These are phyloP conservation scores for Diaporthe velutina DNA, from an alignment of 2,329 filamentous ascomycete genomes.

Conservation along the genomic window DNA sequence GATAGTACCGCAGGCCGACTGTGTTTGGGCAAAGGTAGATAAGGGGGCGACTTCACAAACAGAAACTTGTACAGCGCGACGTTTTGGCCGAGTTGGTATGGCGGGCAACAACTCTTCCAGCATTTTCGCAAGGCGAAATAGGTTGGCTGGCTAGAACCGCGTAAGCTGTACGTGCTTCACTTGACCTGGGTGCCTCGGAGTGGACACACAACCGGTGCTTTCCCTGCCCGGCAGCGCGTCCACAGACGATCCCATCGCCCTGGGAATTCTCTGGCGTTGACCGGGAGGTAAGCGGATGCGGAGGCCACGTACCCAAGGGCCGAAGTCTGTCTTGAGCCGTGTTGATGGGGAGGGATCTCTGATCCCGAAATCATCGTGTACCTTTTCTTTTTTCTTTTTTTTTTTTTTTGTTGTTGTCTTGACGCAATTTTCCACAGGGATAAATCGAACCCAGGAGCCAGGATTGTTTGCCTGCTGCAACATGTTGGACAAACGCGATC, in stretches of 20 bases:
- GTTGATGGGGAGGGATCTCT: conserved; percentile 6
- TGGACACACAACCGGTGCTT: conserved; percentile 2
- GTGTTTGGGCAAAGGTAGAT: background rate
- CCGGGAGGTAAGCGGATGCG: background rate
- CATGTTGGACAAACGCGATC: too few species aligned
- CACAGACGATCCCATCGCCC: background rate
- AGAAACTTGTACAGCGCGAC: background rate
- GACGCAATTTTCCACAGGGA: background rate
- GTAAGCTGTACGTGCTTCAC: background rate
- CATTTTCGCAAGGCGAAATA: background rate
- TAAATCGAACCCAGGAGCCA: background rate
- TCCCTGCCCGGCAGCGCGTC: background rate
- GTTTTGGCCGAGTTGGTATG: background rate
- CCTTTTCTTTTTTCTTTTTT: background rate
- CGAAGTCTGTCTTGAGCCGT: background rate
- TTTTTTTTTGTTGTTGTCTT: background rate
- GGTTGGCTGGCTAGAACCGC: background rate
- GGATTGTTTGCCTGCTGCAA: background rate
- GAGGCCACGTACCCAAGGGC: background rate
- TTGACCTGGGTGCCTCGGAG: background rate
- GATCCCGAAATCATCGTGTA: background rate
- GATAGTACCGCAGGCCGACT: too few species aligned
- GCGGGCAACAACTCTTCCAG: background rate
- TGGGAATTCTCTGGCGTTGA: background rate
- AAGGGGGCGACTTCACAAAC: background rate